phyloP scores from a whole-genome alignment of 805 yeast species.

The Cyberlindnera mycetangii region DNA sequence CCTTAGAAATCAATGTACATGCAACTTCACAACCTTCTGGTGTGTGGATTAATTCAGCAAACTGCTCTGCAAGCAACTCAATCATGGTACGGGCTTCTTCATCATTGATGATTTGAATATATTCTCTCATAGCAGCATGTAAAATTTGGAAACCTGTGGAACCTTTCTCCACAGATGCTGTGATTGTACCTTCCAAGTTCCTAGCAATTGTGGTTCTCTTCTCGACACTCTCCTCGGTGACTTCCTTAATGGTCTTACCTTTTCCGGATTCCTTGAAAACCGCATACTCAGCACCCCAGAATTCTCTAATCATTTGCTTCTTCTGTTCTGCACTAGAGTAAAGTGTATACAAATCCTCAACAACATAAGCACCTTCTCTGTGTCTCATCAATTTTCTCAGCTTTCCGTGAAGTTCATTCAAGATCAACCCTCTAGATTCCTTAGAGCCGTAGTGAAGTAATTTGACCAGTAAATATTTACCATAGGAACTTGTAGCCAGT shows the following conservation, averaged over 20 bases:
- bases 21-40: slow-evolving; percentile 94
- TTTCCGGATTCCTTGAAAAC: slow-evolving; percentile 76
- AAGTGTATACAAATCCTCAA: slow-evolving; percentile 85
- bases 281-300: slow-evolving; percentile 95
- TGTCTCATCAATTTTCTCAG: slow-evolving; percentile 92
- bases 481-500: slow-evolving; percentile 89
- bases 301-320: slow-evolving; percentile 89
- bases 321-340: slow-evolving; percentile 84
- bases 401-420: slow-evolving; percentile 86
- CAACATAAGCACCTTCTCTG: slow-evolving; percentile 96
- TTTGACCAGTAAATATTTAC: slow-evolving; percentile 87
- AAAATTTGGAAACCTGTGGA: slow-evolving; percentile 93
- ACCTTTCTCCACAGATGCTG: slow-evolving; percentile 91
- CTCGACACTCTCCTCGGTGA: slow-evolving; percentile 65
- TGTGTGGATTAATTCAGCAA: slow-evolving; percentile 94
- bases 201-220: slow-evolving; percentile 71
- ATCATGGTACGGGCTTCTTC: slow-evolving; percentile 76
- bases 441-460: slow-evolving; percentile 89
- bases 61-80: slow-evolving; percentile 79
- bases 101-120: slow-evolving; percentile 65
- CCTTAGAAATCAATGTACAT: slow-evolving; percentile 69
- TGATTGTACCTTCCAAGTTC: slow-evolving; percentile 78
- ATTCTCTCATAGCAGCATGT: slow-evolving; percentile 95
- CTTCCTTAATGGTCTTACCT: slow-evolving; percentile 60
- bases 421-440: slow-evolving; percentile 68